Evolutionary conservation across 1,284 basidiomycete species (phyloP).

Genomic region (Leccinum subrobustum): DNA sequence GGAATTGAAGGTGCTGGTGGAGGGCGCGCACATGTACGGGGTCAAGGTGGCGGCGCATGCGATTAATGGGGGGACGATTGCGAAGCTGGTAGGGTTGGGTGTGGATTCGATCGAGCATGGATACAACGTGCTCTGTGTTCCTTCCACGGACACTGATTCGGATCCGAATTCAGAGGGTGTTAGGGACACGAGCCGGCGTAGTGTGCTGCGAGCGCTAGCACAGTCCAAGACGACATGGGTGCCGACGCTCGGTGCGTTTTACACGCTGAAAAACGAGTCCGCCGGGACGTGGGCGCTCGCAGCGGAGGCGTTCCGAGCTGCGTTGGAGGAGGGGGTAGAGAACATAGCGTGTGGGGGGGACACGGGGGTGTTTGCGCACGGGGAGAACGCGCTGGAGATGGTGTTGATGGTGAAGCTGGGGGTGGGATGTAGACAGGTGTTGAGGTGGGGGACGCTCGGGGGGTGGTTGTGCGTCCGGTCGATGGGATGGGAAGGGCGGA

Average conservation of each 20-base stretch:
- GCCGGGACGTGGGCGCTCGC: conserved; percentile 40
- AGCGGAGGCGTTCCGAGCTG: conserved; percentile 43
- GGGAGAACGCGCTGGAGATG: conserved; percentile 57
- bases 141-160: not conserved
- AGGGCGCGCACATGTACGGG: conserved; percentile 49
- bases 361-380: conserved; percentile 52
- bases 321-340: conserved; percentile 41
- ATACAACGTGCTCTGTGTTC: conserved; percentile 24
- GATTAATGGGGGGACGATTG: conserved; percentile 39
- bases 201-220: conserved; percentile 28
- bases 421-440: conserved; percentile 49
- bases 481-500: conserved; percentile 47
- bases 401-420: conserved; percentile 58
- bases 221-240: conserved; percentile 47
- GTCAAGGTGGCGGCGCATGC: conserved; percentile 65
- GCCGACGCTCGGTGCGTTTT: conserved; percentile 57
- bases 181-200: not conserved
- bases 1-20: conserved; percentile 53
- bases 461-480: conserved; percentile 59
- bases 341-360: conserved; percentile 63
- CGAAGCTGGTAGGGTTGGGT: conserved; percentile 36
- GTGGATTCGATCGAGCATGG: conserved; percentile 55
- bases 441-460: conserved; percentile 59
- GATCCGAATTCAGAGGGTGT: not conserved
- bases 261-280: conserved; percentile 31